These are phyloP conservation scores for Uronychia setigera DNA, from an alignment of 73 alveolate species.

Conservation along the genomic window DNA sequence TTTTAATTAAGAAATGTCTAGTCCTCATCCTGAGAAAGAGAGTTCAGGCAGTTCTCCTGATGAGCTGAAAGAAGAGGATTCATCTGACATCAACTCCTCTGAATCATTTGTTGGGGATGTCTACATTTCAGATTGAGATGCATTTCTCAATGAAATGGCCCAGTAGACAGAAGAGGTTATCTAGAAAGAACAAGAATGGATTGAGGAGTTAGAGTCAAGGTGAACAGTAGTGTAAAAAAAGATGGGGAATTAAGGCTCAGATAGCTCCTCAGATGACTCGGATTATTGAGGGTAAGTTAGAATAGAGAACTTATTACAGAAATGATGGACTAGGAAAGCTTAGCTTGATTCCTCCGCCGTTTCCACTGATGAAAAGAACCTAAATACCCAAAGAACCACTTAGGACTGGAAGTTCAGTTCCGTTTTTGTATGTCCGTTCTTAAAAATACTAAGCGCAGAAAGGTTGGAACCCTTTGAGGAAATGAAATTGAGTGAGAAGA, in stretches of 20 bases:
- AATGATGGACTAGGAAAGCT: not conserved
- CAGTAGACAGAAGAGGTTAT: not conserved
- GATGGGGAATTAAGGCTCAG: not conserved
- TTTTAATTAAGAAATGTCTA: too few species aligned
- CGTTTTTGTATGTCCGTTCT: not conserved
- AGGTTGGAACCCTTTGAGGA: not conserved
- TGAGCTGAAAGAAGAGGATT: too few species aligned
- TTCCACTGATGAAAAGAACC: not conserved
- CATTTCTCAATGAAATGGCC: not conserved
- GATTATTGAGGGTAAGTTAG: not conserved
- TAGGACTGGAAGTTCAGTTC: not conserved
- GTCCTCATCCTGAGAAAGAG: too few species aligned
- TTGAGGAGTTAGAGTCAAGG: not conserved
- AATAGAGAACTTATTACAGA: too few species aligned
- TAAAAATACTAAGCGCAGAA: not conserved
- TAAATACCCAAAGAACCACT: not conserved
- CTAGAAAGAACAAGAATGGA: too few species aligned
- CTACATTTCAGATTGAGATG: not conserved
- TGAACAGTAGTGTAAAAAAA: not conserved
- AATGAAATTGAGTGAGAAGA: not conserved
- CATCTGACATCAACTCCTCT: not conserved
- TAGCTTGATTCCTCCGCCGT: not conserved
- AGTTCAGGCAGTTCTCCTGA: too few species aligned
- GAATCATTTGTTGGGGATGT: not conserved
- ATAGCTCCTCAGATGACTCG: not conserved